Evolutionary conservation across 1,284 basidiomycete genomes (phyloP), one percentile per base, ranked within the genome.

Genomic region (Stygiomarasmius scandens): DNA sequence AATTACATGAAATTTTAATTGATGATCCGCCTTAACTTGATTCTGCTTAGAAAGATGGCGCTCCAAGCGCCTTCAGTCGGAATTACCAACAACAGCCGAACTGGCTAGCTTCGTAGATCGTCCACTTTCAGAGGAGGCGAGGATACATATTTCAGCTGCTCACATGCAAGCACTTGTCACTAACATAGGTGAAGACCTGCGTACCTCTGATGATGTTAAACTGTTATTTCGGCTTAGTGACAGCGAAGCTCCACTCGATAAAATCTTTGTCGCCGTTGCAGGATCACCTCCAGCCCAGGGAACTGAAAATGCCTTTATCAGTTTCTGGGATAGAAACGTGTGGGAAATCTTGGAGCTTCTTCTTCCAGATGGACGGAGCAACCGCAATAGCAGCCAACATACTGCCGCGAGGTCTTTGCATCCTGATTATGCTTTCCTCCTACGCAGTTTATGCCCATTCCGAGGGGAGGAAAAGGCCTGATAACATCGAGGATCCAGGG

Each of bases 381-480:
- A 59, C 47, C 63, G 63, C 27, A 55, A 64, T 55, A 48, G 11
- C 57, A 58, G 54, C 45, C 27, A 48, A 12, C 46, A 62, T 50
- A 63, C 63, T 14, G 53, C 34, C 22, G 62, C 63, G 11, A 16
- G 29, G 24, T 54, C 49, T 4, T 43, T 59, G 38, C 41, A 56
- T 29, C 66, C 67, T 19, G 63, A 65, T 56, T 66, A 46, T 61
- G 57, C 41, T 36, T 56, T 58, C 47, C 52, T 65, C 38, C 9
- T 64, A 3, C 24, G 52, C 36, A 55, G 52, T 3, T 41, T 56
- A 43, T 66, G 63, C 55, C 24, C 45, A 36, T 65, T 68, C 34
- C 56, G 62, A 24, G 66, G 66, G 14, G 63, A 66, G 55, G 66
- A 68, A 54, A 64, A 23, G 14, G 6, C 49, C 60, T 10, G 34